phyloP scores from a whole-genome alignment of 768 basidiomycete species.

The Rhizopogon vesiculosus region DNA sequence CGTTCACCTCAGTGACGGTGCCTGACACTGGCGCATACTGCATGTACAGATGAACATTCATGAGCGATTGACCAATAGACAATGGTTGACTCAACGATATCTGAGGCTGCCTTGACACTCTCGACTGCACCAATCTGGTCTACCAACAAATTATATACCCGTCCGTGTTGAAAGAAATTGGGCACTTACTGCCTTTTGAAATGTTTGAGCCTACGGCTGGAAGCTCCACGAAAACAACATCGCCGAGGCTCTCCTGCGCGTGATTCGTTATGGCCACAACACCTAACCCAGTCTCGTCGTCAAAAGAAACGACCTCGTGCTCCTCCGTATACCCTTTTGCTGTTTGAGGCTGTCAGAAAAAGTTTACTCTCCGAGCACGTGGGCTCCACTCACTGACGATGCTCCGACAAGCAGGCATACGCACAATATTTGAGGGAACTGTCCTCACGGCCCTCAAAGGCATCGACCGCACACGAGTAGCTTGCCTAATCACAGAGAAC shows the following conservation, averaged over 20 bases:
- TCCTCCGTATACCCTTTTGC: conserved; percentile 81
- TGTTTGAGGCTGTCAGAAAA: conserved; percentile 19
- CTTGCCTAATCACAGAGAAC: conserved; percentile 1
- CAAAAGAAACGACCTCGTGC: conserved; percentile 83
- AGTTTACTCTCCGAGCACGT: not conserved
- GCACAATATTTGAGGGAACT: not conserved
- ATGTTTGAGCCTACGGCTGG: conserved; percentile 61
- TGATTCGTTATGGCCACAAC: conserved; percentile 86
- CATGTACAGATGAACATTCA: conserved; percentile 3
- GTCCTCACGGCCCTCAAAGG: not conserved
- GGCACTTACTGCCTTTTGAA: conserved; percentile 64
- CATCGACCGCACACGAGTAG: conserved; percentile 1
- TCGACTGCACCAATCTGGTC: conserved; percentile 90
- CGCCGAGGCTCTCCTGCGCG: conserved; percentile 88
- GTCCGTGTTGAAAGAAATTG: not conserved
- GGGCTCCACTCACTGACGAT: conserved; percentile 4
- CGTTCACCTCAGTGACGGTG: conserved; percentile 74
- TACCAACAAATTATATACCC: conserved; percentile 20
- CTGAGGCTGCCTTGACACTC: conserved; percentile 95
- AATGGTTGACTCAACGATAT: conserved; percentile 57
- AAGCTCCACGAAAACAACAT: conserved; percentile 96
- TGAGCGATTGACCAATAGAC: conserved; percentile 1
- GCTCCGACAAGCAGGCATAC: conserved; percentile 1
- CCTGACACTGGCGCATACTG: conserved; percentile 95
- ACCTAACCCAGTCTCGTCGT: conserved; percentile 72